Evolutionary conservation across 1,284 basidiomycete genomes (phyloP), one percentile per base, ranked within the genome.

Genomic region (Puccinia polysora): DNA sequence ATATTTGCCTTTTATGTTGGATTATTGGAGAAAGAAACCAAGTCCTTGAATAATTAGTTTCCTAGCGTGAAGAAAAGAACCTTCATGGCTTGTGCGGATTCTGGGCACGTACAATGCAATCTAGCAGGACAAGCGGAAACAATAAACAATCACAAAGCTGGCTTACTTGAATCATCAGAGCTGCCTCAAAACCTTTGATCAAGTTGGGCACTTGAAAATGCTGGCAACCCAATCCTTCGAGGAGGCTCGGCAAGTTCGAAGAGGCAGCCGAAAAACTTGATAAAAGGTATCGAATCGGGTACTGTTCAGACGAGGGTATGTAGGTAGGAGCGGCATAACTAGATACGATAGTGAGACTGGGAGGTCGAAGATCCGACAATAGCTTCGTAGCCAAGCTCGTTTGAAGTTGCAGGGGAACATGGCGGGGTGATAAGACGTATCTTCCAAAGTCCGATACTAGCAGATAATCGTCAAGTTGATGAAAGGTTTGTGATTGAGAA

Each of bases 121-220:
- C n/a, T n/a, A n/a, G n/a, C n/a, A n/a, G n/a, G n/a, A n/a, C n/a
- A n/a, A n/a, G n/a, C n/a, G n/a, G n/a, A n/a, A n/a, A n/a, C n/a
- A n/a, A n/a, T n/a, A n/a, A n/a, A n/a, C n/a, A n/a, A n/a, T n/a
- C n/a, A n/a, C n/a, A n/a, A n/a, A n/a, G n/a, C n/a, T n/a, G n/a
- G n/a, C 59, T 45, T 62, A 62, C 59, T 62, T 62, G 59, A 47
- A 62, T 62, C 40, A 62, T 62, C 3, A 62, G 59, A 18, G 59
- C 59, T 6, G 59, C 59, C 28, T 62, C 59, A 28, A 62, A 62
- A 40, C 59, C 59, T 62, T 62, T 62, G 43, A 62, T 47, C 7
- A 62, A 40, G 32, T 62, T 62, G 28, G 59, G 59, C 7, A 62
- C 59, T 30, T 62, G 40, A 28, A 62, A 62, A 32, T 45, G 43